phyloP scores from a whole-genome alignment of 2,329 filamentous ascomycete genomes.

The Paecilomyces formosus region DNA sequence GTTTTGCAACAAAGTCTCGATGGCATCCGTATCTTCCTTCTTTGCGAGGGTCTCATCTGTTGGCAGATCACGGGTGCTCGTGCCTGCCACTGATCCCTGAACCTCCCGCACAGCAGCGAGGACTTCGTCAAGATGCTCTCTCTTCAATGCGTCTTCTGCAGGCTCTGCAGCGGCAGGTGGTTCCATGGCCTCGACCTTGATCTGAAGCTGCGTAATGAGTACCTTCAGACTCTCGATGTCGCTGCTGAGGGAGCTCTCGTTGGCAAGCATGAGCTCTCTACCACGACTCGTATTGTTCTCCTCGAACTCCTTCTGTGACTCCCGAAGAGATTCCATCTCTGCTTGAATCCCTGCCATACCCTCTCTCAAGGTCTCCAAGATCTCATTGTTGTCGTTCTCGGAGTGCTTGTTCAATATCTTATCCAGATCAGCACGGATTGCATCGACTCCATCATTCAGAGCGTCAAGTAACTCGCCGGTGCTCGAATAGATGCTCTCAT shows the following conservation, averaged over 20 bases:
- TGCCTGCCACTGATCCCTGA: slow-evolving; percentile 51
- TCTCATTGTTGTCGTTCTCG: slow-evolving; percentile 81
- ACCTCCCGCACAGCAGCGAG: slow-evolving; percentile 43
- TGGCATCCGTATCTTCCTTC: slow-evolving; percentile 81
- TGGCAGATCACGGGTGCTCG: slow-evolving; percentile 37
- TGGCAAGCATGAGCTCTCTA: slow-evolving; percentile 51
- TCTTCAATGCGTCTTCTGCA: slow-evolving; percentile 37
- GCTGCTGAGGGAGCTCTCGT: slow-evolving; percentile 48
- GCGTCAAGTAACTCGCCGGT: slow-evolving; percentile 55
- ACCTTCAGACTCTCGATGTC: slow-evolving; percentile 82
- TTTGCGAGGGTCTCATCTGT: slow-evolving; percentile 50
- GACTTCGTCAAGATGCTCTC: slow-evolving; percentile 40
- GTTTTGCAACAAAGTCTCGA: slow-evolving; percentile 83
- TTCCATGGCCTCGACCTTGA: slow-evolving; percentile 74
- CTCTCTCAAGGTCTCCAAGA: slow-evolving; percentile 78
- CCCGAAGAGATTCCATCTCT: slow-evolving; percentile 73
- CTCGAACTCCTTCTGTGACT: slow-evolving; percentile 41
- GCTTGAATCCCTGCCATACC: slow-evolving; percentile 67
- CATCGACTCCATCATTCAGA: slow-evolving; percentile 63
- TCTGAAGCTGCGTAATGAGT: slow-evolving; percentile 71
- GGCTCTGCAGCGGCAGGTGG: slow-evolving; percentile 35
- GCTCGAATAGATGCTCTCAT: slow-evolving; percentile 46
- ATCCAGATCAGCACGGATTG: slow-evolving; percentile 65
- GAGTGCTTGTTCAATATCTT: slow-evolving; percentile 70
- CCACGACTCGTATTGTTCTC: slow-evolving; percentile 45